Percentiles rank a stretch among this genome's conserved stretches.
Evolutionary conservation across 1,284 basidiomycete genomes (phyloP).

Genomic region (Ceratobasidium papillatum): DNA sequence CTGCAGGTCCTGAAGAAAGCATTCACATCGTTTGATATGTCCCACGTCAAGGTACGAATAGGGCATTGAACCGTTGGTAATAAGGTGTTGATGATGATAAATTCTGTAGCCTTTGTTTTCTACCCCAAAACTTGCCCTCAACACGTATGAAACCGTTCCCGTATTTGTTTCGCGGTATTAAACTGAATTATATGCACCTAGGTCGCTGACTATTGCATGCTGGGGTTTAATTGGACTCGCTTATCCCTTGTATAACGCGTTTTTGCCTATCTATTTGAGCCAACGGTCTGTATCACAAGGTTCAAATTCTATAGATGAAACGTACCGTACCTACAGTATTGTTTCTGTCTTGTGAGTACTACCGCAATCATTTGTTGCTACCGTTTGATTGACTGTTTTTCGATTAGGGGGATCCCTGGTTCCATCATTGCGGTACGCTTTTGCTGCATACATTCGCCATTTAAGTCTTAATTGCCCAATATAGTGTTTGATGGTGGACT

Average conservation of each 20-base stretch:
- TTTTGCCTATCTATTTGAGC: slow-evolving; percentile 63
- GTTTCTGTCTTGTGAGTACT: slow-evolving; percentile 53
- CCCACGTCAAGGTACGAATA: slow-evolving; percentile 28
- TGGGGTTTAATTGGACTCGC: slow-evolving; percentile 64
- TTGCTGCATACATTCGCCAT: neutral
- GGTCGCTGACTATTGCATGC: slow-evolving; percentile 26
- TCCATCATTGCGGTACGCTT: slow-evolving; percentile 63
- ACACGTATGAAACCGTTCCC: slow-evolving; percentile 52
- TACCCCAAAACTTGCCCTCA: slow-evolving; percentile 59
- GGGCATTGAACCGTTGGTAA: neutral
- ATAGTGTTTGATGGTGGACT: slow-evolving; percentile 61
- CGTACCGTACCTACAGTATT: slow-evolving; percentile 63
- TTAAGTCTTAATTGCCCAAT: neutral
- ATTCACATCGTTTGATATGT: slow-evolving; percentile 58
- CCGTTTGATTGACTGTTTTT: slow-evolving; percentile 55
- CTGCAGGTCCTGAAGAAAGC: slow-evolving; percentile 53
- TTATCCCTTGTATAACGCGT: slow-evolving; percentile 66
- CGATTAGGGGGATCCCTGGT: slow-evolving; percentile 61
- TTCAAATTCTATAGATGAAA: slow-evolving; percentile 52
- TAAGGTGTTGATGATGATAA: slow-evolving; percentile 33
- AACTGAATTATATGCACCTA: neutral
- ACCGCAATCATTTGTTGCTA: slow-evolving; percentile 24
- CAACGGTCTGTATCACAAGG: slow-evolving; percentile 51
- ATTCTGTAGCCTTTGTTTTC: slow-evolving; percentile 63
- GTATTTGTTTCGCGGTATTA: neutral